Percentiles rank a stretch among this genome's conserved stretches.
phyloP scores from a whole-genome alignment of 225 moss, liverwort and hornwort species.

The Neckera pumila region DNA sequence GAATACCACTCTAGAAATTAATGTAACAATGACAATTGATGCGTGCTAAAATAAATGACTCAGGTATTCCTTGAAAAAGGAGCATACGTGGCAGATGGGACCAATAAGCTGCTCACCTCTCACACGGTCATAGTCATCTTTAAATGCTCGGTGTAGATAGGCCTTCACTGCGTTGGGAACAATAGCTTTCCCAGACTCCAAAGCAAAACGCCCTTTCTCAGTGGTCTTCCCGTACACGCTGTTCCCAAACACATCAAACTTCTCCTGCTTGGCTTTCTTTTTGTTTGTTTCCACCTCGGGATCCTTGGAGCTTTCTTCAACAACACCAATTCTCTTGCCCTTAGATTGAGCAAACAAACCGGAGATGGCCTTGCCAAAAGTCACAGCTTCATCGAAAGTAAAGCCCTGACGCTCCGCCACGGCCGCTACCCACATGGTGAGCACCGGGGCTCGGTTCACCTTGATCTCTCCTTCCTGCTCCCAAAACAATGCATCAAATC shows the following conservation, averaged over 20 bases:
- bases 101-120: slow-evolving; percentile 8
- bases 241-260: slow-evolving; percentile 50
- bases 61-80: no score
- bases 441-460: slow-evolving; percentile 50
- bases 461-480: slow-evolving; percentile 36
- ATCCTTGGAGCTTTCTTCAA: slow-evolving; percentile 21
- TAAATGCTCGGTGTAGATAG: slow-evolving; percentile 42
- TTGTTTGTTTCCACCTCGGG: slow-evolving; percentile 7
- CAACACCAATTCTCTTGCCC: slow-evolving; percentile 27
- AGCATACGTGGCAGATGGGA: background rate
- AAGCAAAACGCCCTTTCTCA: slow-evolving; percentile 36
- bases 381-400: slow-evolving; percentile 51
- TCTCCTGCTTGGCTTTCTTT: slow-evolving; percentile 33
- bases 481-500: background rate
- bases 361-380: slow-evolving; percentile 43
- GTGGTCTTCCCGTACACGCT: slow-evolving; percentile 39
- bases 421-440: slow-evolving; percentile 55
- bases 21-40: background rate
- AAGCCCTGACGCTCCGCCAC: slow-evolving; percentile 53
- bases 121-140: slow-evolving; percentile 40
- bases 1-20: background rate
- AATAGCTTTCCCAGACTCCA: slow-evolving; percentile 36
- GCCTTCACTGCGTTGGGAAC: slow-evolving; percentile 33
- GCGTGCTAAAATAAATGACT: background rate
- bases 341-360: slow-evolving; percentile 43